Evolutionary conservation across 2,329 filamentous ascomycete species (phyloP).

Genomic region (Colletotrichum sp.): DNA sequence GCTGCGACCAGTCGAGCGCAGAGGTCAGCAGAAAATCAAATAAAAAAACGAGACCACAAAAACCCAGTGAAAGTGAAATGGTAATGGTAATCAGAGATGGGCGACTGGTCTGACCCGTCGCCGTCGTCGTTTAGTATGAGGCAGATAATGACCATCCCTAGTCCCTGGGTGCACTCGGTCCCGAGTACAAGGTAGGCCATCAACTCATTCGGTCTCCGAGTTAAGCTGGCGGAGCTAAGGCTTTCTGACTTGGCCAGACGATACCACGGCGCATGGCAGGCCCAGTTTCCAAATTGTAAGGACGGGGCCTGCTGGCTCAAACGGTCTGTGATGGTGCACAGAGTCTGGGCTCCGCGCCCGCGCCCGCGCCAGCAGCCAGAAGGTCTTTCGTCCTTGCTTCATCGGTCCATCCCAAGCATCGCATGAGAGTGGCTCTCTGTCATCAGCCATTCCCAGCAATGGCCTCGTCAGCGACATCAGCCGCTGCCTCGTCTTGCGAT

Average conservation of each 20-base stretch:
- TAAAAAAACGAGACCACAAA: background rate
- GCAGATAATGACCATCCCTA: background rate
- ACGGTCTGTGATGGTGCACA: background rate
- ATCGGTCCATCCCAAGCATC: background rate
- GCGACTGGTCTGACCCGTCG: background rate
- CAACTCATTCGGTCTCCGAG: background rate
- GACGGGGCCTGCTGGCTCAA: slow-evolving; percentile 15
- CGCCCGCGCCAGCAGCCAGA: background rate
- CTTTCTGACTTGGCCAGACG: background rate
- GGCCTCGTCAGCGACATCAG: background rate
- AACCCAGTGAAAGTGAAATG: background rate
- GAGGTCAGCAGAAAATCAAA: background rate
- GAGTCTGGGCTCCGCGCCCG: background rate
- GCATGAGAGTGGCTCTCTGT: background rate
- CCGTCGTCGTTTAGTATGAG: background rate
- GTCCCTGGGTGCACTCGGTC: background rate
- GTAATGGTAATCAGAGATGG: background rate
- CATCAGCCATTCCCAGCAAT: background rate
- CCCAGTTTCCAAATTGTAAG: slow-evolving; percentile 6
- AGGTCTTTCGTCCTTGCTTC: background rate
- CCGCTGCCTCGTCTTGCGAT: background rate
- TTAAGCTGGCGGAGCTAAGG: background rate
- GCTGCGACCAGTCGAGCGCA: background rate
- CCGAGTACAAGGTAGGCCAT: background rate
- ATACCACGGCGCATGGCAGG: background rate